A percentile compares a stretch with the other conserved stretches of the same genome.
Conservation (phyloP, 108 stramenopile species). For the Pseudonitzschia delicatissima region DNA sequence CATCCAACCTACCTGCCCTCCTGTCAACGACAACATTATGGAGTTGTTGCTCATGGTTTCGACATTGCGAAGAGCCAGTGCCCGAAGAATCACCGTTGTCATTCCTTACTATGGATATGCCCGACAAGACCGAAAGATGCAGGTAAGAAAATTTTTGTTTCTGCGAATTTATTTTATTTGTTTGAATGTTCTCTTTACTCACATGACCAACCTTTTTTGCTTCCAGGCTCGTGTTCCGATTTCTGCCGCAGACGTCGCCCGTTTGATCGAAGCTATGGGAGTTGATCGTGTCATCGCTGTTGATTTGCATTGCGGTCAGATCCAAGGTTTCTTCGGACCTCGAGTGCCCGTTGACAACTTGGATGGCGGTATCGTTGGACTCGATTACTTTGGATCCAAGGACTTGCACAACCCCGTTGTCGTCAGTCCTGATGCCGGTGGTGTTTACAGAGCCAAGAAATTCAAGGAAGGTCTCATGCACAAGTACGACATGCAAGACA, state of each 20-base stretch:
- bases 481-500: slow-evolving; percentile 93
- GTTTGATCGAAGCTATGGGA: slow-evolving; percentile 99
- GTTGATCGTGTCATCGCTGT: slow-evolving; percentile 99
- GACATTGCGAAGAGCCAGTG: slow-evolving; percentile 93
- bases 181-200: background rate
- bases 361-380: slow-evolving; percentile 96
- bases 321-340: slow-evolving; percentile 97
- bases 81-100: slow-evolving; percentile 95
- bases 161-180: background rate
- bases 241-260: slow-evolving; percentile 98
- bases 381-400: slow-evolving; percentile 98
- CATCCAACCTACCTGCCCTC: slow-evolving; percentile 96
- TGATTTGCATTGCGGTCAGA: slow-evolving; percentile 99
- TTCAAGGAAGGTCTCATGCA: slow-evolving; percentile 96
- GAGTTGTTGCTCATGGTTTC: slow-evolving; percentile 96
- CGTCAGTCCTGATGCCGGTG: slow-evolving; percentile 99
- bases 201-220: background rate
- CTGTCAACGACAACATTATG: slow-evolving; percentile 98
- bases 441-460: slow-evolving; percentile 99
- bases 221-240: slow-evolving; percentile 94
- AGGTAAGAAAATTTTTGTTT: slow-evolving; percentile 28
- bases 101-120: slow-evolving; percentile 99
- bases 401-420: slow-evolving; percentile 98
- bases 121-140: slow-evolving; percentile 99
- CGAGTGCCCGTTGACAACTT: slow-evolving; percentile 99